phyloP scores from a whole-genome alignment of 2,329 filamentous ascomycete species.

The Sporothrix euskadiensis region DNA sequence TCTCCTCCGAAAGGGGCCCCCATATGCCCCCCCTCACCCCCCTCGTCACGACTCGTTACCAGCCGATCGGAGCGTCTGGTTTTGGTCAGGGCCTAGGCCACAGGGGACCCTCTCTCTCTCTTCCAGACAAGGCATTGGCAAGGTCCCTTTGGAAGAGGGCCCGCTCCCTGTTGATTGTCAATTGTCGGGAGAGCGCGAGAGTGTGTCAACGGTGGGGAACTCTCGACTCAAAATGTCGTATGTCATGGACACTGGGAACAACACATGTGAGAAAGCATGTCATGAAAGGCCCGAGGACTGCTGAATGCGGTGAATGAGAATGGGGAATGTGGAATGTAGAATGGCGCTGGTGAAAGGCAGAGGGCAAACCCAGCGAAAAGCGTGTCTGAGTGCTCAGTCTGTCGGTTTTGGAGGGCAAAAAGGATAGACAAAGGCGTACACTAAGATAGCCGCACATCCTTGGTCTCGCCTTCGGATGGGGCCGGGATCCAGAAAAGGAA shows the following conservation, averaged over 20 bases:
- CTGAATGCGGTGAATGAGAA: background rate
- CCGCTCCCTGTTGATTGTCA: background rate
- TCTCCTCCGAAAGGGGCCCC: background rate
- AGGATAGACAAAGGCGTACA: constrained; percentile 2
- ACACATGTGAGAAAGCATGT: constrained; percentile 6
- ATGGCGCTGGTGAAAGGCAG: background rate
- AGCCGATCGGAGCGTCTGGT: constrained; percentile 16
- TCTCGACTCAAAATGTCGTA: background rate
- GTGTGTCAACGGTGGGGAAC: background rate
- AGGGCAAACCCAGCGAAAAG: background rate
- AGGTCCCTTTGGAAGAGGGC: background rate
- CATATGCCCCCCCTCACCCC: background rate
- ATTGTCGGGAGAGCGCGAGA: constrained; percentile 1
- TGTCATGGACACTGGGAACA: background rate
- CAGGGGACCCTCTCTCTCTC: background rate
- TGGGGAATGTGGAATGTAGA: background rate
- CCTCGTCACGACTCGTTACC: constrained; percentile 12
- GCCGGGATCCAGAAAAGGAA: constrained; percentile 8
- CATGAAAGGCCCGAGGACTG: background rate
- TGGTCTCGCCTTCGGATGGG: constrained; percentile 1
- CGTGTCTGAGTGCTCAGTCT: background rate
- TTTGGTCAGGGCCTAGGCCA: constrained; percentile 4
- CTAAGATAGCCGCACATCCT: constrained; percentile 1
- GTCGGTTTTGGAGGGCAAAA: background rate
- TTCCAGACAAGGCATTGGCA: background rate